Percentiles rank a stretch among this genome's conserved stretches.
Evolutionary conservation across 1,284 basidiomycete species (phyloP).

Genomic region (Pterula multifida): DNA sequence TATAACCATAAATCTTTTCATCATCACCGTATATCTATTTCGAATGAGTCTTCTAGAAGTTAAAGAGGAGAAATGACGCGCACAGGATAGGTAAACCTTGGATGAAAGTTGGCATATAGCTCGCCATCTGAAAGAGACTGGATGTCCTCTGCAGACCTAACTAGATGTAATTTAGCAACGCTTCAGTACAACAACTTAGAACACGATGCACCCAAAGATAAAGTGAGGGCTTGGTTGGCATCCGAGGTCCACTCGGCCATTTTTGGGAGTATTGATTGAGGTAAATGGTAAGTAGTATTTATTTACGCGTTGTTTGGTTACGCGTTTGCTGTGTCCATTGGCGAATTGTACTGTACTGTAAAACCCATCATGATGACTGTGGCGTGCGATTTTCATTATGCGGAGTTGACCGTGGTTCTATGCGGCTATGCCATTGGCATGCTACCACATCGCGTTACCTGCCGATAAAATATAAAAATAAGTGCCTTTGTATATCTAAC

Average conservation of each 20-base stretch:
- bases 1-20: slow-evolving; percentile 94
- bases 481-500: no score
- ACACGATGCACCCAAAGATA: slow-evolving; percentile 66
- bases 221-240: slow-evolving; percentile 65
- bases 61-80: slow-evolving; percentile 14
- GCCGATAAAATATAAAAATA: no score
- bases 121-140: slow-evolving; percentile 57
- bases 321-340: no score
- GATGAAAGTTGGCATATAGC: slow-evolving; percentile 59
- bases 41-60: neutral
- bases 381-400: no score
- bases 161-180: slow-evolving; percentile 1
- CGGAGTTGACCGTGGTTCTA: no score
- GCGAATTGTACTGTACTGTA: no score
- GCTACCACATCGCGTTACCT: no score
- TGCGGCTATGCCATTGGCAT: no score
- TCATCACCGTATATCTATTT: slow-evolving; percentile 85
- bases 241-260: slow-evolving; percentile 50
- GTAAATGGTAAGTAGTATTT: neutral
- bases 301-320: neutral
- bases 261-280: neutral
- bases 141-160: slow-evolving; percentile 15
- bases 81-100: slow-evolving; percentile 82
- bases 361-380: no score
- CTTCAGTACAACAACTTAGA: slow-evolving; percentile 3